Percentiles rank a stretch among this genome's conserved stretches.
Conservation (phyloP, 192 early-diverging fungal genomes). For the Backusella tarrabulga region DNA sequence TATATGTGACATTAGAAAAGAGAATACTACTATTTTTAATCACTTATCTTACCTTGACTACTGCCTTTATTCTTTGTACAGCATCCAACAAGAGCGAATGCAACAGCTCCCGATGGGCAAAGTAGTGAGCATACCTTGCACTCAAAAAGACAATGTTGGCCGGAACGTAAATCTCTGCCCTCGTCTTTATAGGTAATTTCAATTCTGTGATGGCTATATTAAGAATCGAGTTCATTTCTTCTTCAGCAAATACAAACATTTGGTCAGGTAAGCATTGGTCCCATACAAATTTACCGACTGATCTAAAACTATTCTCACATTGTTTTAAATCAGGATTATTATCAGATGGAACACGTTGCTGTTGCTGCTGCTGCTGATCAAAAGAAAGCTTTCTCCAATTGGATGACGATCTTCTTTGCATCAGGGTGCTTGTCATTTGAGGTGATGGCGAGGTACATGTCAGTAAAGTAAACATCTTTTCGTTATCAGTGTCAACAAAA, state of each 20-base stretch:
- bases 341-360: neutral
- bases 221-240: slow-evolving; percentile 71
- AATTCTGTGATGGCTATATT: slow-evolving; percentile 68
- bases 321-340: neutral
- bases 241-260: slow-evolving; percentile 92
- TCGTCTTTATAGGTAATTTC: slow-evolving; percentile 54
- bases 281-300: slow-evolving; percentile 67
- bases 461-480: slow-evolving; percentile 51
- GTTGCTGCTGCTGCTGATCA: neutral
- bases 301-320: slow-evolving; percentile 20
- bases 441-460: neutral
- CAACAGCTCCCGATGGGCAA: slow-evolving; percentile 68
- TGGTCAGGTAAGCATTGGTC: slow-evolving; percentile 81
- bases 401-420: neutral
- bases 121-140: slow-evolving; percentile 87
- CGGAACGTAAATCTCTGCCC: slow-evolving; percentile 64
- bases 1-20: neutral
- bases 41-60: slow-evolving; percentile 44
- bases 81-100: slow-evolving; percentile 63
- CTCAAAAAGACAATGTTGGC: slow-evolving; percentile 89
- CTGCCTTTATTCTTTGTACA: slow-evolving; percentile 55
- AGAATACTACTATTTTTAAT: neutral
- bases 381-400: slow-evolving; percentile 6
- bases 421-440: neutral
- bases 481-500: slow-evolving; percentile 60